These are phyloP conservation scores for Cryptomeria japonica DNA, from an alignment of 75 land plant species.

Conservation along the genomic window DNA sequence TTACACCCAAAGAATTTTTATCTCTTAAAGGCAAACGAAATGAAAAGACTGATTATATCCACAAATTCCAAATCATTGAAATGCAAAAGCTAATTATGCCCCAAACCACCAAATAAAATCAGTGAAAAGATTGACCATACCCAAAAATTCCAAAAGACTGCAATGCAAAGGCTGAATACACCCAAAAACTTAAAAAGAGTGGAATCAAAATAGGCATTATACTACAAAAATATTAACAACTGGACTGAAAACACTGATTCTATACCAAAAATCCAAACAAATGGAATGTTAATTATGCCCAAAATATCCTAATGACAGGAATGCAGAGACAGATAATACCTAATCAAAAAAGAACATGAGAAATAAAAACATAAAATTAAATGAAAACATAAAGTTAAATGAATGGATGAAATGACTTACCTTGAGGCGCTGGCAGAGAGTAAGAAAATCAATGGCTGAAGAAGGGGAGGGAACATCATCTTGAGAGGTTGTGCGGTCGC, in stretches of 20 bases:
- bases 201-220: neutral
- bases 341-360: too few species aligned
- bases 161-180: neutral
- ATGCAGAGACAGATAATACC: too few species aligned
- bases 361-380: neutral
- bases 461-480: conserved; percentile 34
- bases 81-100: neutral
- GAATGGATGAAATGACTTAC: conserved; percentile 18
- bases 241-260: neutral
- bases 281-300: neutral
- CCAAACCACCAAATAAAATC: neutral
- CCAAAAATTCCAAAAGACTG: neutral
- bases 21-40: neutral
- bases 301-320: neutral
- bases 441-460: conserved; percentile 83
- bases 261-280: neutral
- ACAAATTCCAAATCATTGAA: neutral
- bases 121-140: neutral
- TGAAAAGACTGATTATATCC: neutral
- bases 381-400: neutral
- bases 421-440: conserved; percentile 93
- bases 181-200: neutral
- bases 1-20: neutral
- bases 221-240: neutral
- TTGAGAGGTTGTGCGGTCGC: neutral